These are phyloP conservation scores for Lathyrus sativus DNA, from an alignment of 306 rosid species.

Conservation along the genomic window DNA sequence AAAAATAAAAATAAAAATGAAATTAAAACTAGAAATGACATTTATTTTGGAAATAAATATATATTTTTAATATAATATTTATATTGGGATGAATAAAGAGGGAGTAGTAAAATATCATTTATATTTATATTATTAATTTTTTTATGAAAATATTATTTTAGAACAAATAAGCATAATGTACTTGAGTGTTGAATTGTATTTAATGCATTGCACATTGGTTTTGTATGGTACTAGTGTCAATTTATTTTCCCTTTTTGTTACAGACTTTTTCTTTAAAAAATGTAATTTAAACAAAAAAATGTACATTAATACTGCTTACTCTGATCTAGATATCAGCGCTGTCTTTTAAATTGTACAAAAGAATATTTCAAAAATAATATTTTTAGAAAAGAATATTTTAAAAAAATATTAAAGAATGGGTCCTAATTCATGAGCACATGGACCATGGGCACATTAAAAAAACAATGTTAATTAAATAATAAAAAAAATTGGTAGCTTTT, in stretches of 20 bases:
- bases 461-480: neutral
- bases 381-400: slow-evolving; percentile 19
- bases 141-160: neutral
- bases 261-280: neutral
- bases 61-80: too few relatives aligned
- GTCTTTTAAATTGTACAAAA: neutral
- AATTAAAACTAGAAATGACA: too few relatives aligned
- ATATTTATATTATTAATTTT: neutral
- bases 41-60: too few relatives aligned
- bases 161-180: neutral
- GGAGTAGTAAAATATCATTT: neutral
- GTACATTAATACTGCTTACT: neutral
- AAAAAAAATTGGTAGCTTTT: slow-evolving; percentile 17
- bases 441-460: neutral
- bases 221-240: neutral
- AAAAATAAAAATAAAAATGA: too few relatives aligned
- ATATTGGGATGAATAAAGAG: too few relatives aligned
- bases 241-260: neutral
- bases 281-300: neutral
- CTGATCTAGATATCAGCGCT: slow-evolving; percentile 24
- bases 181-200: neutral
- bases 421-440: slow-evolving; percentile 25
- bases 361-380: slow-evolving; percentile 13
- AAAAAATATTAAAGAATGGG: neutral
- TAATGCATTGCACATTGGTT: neutral